Percentiles rank a stretch among this genome's conserved stretches.
phyloP scores from a whole-genome alignment of 805 yeast genomes.

The Metschnikowia picachoensis region DNA sequence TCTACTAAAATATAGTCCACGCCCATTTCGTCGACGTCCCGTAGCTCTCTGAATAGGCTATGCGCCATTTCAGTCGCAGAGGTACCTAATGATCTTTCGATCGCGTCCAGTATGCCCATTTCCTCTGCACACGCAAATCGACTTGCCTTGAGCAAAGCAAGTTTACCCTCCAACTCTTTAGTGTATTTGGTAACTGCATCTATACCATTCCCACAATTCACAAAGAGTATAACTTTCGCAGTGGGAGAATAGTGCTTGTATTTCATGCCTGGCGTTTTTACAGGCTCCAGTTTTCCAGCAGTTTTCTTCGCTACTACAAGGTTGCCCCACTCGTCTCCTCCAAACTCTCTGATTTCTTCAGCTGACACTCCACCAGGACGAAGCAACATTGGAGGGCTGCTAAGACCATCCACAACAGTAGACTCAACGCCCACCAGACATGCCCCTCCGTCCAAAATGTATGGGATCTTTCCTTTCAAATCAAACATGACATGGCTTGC shows the following conservation, averaged over 20 bases:
- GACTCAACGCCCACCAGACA: constrained; percentile 89
- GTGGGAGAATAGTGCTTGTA: constrained; percentile 92
- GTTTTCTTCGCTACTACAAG: constrained; percentile 62
- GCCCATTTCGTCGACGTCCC: constrained; percentile 68
- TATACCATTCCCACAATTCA: constrained; percentile 44
- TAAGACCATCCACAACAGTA: constrained; percentile 89
- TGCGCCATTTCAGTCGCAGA: constrained; percentile 63
- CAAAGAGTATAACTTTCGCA: constrained; percentile 72
- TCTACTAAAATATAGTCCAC: constrained; percentile 80
- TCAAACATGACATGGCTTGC: constrained; percentile 86
- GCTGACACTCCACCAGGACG: constrained; percentile 93
- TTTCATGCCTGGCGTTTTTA: constrained; percentile 96
- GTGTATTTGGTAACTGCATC: constrained; percentile 29
- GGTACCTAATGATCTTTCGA: constrained; percentile 41
- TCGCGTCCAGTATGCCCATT: constrained; percentile 12
- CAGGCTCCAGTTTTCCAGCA: constrained; percentile 63
- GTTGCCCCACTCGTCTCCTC: constrained; percentile 67
- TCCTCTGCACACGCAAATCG: constrained; percentile 27
- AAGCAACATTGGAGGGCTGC: constrained; percentile 77
- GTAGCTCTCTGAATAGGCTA: constrained; percentile 64
- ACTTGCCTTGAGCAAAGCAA: constrained; percentile 51
- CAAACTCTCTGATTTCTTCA: constrained; percentile 63
- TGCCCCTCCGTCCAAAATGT: constrained; percentile 86
- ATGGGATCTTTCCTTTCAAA: constrained; percentile 72
- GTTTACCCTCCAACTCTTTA: constrained; percentile 20